phyloP scores from a whole-genome alignment of 2,329 filamentous ascomycete genomes.

The Calycina herbarum region DNA sequence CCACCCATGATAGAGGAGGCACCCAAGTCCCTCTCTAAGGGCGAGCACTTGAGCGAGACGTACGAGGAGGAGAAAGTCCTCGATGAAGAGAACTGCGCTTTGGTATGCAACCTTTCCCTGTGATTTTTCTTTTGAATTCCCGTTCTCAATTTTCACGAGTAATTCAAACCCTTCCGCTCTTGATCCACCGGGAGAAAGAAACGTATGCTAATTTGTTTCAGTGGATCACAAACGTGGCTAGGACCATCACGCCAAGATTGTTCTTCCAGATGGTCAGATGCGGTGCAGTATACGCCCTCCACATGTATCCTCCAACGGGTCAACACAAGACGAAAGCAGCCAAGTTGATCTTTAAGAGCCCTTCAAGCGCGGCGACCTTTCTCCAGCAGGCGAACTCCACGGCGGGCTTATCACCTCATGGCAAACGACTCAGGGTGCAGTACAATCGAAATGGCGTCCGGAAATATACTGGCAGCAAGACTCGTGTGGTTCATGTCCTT shows the following conservation, averaged over 20 bases:
- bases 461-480: background rate
- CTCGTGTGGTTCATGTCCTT: constrained; percentile 3
- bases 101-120: background rate
- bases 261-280: constrained; percentile 13
- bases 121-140: no score
- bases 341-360: constrained; percentile 10
- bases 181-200: background rate
- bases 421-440: background rate
- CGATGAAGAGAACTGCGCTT: background rate
- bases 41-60: background rate
- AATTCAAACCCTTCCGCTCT: no score
- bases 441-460: constrained; percentile 10
- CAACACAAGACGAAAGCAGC: constrained; percentile 3
- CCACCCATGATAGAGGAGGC: background rate
- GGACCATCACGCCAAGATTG: background rate
- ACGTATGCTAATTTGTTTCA: constrained; percentile 1
- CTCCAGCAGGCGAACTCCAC: background rate
- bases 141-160: no score
- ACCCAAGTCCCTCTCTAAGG: background rate
- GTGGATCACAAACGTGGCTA: constrained; percentile 3
- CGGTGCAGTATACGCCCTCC: constrained; percentile 3
- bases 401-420: background rate
- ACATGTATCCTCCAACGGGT: background rate
- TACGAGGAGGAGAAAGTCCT: background rate
- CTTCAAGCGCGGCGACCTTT: background rate